phyloP scores from a whole-genome alignment of 169 alveolate genomes.

The Plasmodium yoelii region DNA sequence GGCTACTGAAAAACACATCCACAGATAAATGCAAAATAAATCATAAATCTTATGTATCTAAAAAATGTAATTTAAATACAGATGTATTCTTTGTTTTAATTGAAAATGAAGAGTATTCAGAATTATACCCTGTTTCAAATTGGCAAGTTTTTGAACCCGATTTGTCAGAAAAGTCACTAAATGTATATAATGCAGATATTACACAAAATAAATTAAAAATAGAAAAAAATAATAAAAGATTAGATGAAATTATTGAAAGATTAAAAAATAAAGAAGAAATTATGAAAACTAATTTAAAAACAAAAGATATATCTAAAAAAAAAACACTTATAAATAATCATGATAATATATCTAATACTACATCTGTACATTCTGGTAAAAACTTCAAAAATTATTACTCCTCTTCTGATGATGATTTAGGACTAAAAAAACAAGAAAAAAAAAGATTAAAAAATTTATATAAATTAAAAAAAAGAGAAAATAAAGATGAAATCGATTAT shows the following conservation, averaged over 20 bases:
- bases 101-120: slow-evolving; percentile 75
- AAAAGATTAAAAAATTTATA: slow-evolving; percentile 61
- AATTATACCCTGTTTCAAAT: slow-evolving; percentile 68
- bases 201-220: slow-evolving; percentile 33
- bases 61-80: slow-evolving; percentile 74
- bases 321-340: neutral
- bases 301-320: slow-evolving; percentile 20
- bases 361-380: neutral
- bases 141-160: slow-evolving; percentile 78
- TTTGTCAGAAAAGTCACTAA: slow-evolving; percentile 30
- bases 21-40: slow-evolving; percentile 28
- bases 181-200: slow-evolving; percentile 36
- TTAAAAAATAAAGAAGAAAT: slow-evolving; percentile 65
- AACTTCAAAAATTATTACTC: too few species aligned
- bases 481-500: slow-evolving; percentile 72
- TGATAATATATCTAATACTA: slow-evolving; percentile 4
- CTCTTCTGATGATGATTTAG: slow-evolving; percentile 68
- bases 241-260: slow-evolving; percentile 73
- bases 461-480: slow-evolving; percentile 68
- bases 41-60: slow-evolving; percentile 63
- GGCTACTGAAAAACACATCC: slow-evolving; percentile 64
- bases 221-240: slow-evolving; percentile 43
- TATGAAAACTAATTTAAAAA: slow-evolving; percentile 36
- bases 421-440: slow-evolving; percentile 76
- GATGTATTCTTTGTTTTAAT: slow-evolving; percentile 61